Conservation (phyloP, 768 basidiomycete genomes). For the Agaricus blazei region DNA sequence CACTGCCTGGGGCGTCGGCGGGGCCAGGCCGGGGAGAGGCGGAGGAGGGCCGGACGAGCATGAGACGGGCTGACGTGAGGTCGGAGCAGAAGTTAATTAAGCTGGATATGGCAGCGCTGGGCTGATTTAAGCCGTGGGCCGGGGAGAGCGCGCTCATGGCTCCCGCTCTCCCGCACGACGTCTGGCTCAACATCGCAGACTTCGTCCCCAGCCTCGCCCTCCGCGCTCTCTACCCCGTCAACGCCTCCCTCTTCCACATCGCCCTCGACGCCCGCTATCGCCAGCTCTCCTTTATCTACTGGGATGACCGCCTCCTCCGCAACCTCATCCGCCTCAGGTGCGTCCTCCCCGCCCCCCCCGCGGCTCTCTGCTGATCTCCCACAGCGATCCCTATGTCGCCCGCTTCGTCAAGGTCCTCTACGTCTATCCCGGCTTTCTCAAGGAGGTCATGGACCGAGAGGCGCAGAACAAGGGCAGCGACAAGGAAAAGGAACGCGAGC, state of each 20-base stretch:
- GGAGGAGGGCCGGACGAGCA: no score
- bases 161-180: slow-evolving; percentile 19
- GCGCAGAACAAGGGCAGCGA: slow-evolving; percentile 7
- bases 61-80: no score
- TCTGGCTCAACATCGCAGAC: slow-evolving; percentile 33
- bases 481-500: not conserved
- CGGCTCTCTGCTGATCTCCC: not conserved
- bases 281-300: slow-evolving; percentile 45
- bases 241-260: slow-evolving; percentile 32
- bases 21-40: no score
- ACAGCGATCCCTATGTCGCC: slow-evolving; percentile 43
- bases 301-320: slow-evolving; percentile 38
- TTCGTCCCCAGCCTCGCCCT: slow-evolving; percentile 27
- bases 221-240: slow-evolving; percentile 30
- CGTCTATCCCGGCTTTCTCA: slow-evolving; percentile 44
- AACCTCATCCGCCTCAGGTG: slow-evolving; percentile 34
- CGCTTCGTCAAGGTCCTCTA: slow-evolving; percentile 43
- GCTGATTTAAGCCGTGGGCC: not conserved
- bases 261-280: slow-evolving; percentile 45
- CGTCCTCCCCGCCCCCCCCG: slow-evolving; percentile 9
- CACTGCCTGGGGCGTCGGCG: no score
- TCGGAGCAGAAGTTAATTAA: no score
- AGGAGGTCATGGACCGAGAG: slow-evolving; percentile 30
- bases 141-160: not conserved
- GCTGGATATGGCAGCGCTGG: no score